Conservation (phyloP, 805 yeast species). For the Candida awuae region DNA sequence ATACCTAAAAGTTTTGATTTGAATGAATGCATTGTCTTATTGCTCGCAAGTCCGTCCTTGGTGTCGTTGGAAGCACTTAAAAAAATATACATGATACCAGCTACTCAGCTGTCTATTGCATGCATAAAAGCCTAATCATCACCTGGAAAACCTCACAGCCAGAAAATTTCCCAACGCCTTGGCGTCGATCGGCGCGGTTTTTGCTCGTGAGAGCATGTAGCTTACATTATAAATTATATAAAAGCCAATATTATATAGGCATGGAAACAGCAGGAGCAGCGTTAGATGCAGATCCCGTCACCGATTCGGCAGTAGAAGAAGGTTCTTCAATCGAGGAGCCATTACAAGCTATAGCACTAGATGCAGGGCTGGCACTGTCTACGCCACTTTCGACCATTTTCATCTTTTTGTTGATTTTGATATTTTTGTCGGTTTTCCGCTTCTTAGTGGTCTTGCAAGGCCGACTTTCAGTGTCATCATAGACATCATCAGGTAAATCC, state of each 20-base stretch:
- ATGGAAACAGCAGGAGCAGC: no score
- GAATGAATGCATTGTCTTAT: constrained; percentile 5
- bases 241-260: no score
- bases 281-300: no score
- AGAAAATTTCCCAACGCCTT: no score
- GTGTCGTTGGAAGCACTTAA: no score
- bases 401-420: constrained; percentile 26
- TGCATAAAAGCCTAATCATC: no score
- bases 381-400: constrained; percentile 15
- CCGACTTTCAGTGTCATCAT: constrained; percentile 66
- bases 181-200: no score
- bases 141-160: no score
- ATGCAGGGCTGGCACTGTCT: constrained; percentile 5
- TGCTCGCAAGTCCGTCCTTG: no score
- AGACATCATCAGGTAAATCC: constrained; percentile 82
- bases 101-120: no score
- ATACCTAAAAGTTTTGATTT: constrained; percentile 9
- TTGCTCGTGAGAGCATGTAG: no score
- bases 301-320: constrained; percentile 1
- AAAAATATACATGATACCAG: not conserved
- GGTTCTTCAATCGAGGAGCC: constrained; percentile 4
- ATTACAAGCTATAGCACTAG: constrained; percentile 4
- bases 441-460: constrained; percentile 54
- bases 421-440: constrained; percentile 35
- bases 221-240: no score